Base-by-base conservation (phyloP, 2,329 filamentous ascomycete genomes). In the Diaporthe sp. region DNA sequence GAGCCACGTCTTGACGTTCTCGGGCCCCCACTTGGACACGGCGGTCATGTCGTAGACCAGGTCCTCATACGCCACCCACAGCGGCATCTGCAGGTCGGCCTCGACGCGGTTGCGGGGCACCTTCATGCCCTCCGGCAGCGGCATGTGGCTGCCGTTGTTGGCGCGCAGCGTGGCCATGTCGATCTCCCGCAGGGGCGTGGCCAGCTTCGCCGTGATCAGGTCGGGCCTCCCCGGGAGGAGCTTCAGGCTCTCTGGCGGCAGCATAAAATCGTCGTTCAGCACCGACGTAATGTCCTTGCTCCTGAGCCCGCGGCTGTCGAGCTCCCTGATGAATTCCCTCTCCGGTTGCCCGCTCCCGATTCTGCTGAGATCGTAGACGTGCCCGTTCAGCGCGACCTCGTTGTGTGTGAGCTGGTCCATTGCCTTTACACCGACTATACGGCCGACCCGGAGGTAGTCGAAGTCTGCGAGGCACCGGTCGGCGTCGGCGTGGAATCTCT, bases 401-500 rank as follows among this genome's bases (percentile, higher is more conserved):
- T 67, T 25, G 22, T 34, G 20, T 20, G 20, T 31, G n/a, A 73
- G 71, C 20, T 67, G 44, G 22, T 28, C 47, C 34, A n/a, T 10
- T 12, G 13, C 6, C 34, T 73, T 73, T n/a, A 67, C 47, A 15
- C 22, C 17, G 9, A 73, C 71, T 22, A 73, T 10, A 7, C 71
- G 71, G 57, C 71, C 71, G 13, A 73, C 44, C 31, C 71, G 28
- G 39, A 73, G 71, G 34, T 73, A 67, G 44, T 67, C 71, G 58
- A 67, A 73, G 28, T 65, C 57, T 22, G 34, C 22, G 6, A 73
- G 71, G 42, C 71, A 73, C 7, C 47, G 31, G 22, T 63, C 58
- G 31, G 34, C 37, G n/a, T 65, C 49, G 7, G 10, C 44, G 28
- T 73, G 71, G 28, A n/a, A 63, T 8, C 49, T 49, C 47, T 73